Evolutionary conservation across 352 stramenopile species (phyloP).

Genomic region (Thalassiosira livingstoniorum): DNA sequence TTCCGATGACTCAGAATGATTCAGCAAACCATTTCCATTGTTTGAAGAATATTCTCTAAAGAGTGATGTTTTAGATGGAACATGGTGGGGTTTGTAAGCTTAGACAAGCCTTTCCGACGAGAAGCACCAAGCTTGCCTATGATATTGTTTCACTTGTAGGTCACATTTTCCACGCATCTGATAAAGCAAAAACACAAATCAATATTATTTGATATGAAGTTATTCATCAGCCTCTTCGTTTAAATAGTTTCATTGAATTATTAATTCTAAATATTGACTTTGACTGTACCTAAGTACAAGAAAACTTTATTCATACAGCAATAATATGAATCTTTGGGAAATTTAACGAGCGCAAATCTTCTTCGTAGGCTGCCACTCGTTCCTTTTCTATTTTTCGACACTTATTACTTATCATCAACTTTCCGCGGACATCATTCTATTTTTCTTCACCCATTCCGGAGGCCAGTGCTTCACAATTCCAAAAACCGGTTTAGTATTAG

Average conservation of each 20-base stretch:
- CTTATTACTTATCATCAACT: neutral
- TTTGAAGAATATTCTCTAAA: neutral
- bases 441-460: conserved; percentile 36
- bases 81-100: neutral
- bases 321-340: too few relatives aligned
- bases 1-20: neutral
- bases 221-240: too few relatives aligned
- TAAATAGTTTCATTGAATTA: too few relatives aligned
- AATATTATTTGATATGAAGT: too few relatives aligned
- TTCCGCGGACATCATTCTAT: neutral
- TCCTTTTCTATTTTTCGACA: neutral
- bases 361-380: too few relatives aligned
- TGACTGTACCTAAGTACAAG: too few relatives aligned
- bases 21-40: neutral
- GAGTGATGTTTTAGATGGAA: neutral
- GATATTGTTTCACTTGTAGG: too few relatives aligned
- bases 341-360: too few relatives aligned
- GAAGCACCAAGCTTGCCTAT: neutral
- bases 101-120: neutral
- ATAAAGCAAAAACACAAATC: too few relatives aligned
- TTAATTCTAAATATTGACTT: too few relatives aligned
- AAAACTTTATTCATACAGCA: too few relatives aligned
- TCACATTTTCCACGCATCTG: too few relatives aligned
- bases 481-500: conserved; percentile 49
- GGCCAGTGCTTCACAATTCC: conserved; percentile 66